Percentiles rank a stretch among this genome's conserved stretches.
phyloP scores from a whole-genome alignment of 805 yeast species.

The Kuraishia piskuri region DNA sequence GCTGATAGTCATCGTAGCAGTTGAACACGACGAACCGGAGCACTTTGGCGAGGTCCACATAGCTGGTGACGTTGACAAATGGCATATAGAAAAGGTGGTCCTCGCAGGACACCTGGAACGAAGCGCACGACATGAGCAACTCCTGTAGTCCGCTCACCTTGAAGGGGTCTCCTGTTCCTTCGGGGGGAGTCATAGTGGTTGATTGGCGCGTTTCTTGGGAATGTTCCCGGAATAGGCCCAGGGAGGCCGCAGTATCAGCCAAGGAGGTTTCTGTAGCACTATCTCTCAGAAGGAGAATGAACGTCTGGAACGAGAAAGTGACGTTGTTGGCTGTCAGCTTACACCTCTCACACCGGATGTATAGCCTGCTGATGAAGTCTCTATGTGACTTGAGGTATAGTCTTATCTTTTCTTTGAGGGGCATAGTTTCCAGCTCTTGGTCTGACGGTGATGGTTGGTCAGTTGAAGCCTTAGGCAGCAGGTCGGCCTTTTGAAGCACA shows the following conservation, averaged over 20 bases:
- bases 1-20: not conserved
- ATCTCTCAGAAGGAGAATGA: not conserved
- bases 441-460: too few species aligned
- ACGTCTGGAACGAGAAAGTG: not conserved
- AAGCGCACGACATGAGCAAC: not conserved
- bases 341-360: not conserved
- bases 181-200: too few species aligned
- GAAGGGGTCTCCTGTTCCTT: too few species aligned
- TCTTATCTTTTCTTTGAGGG: not conserved
- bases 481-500: too few species aligned
- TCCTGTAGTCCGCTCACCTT: not conserved
- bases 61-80: slow-evolving; percentile 1
- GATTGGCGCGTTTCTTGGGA: too few species aligned
- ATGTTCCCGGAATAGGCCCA: not conserved
- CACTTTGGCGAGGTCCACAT: slow-evolving; percentile 1
- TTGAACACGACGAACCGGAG: not conserved
- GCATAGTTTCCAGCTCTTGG: not conserved
- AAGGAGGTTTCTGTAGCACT: not conserved
- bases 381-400: not conserved
- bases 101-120: not conserved
- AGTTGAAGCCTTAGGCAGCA: too few species aligned
- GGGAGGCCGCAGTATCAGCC: not conserved
- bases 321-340: not conserved
- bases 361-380: not conserved
- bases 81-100: slow-evolving; percentile 2